Base-by-base conservation (phyloP, 805 yeast genomes). In the Ogataea naganishii region DNA sequence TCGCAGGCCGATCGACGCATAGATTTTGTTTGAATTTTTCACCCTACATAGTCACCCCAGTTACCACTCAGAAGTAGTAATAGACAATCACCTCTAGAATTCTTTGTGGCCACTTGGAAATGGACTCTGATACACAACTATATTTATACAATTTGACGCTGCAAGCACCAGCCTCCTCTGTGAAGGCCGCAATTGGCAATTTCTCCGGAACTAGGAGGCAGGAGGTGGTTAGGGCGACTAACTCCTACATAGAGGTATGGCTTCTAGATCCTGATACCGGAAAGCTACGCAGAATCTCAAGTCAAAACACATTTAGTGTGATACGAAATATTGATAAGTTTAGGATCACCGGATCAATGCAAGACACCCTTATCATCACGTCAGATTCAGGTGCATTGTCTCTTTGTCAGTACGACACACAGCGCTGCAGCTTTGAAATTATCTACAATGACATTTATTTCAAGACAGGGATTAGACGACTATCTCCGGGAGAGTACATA, bases 341-440 rank as follows among this genome's bases (percentile, higher is more conserved):
- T 32, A 65, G 72, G 14, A 49, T 68, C 8, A 61, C 71, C 0
- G 84, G 80, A 0, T 47, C 72, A 0, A 49, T 61, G 0, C 62
- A 58, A 31, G 92, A 84, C 39, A 58, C 59, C 17, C 36, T 88
- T n/a, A 67, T 78, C 6, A 47, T 84, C 3, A 70, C 89, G 0
- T 74, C 92, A 0, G 96, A 88, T 46, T 69, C 94, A 2, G 96
- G 96, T 0, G 72, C 73, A 35, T 38, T 86, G 14, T 69, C 72
- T 32, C 65, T 68, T 34, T 53, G 63, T 20, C 44, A 52, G 3
- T 48, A 47, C 4, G 45, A 58, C n/a, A 40, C 46, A 14, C 50
- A 44, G 27, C 26, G 30, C 3, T 40, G 37, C 10, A 32, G 29
- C 20, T 73, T 75, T 33, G 56, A 46, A 18, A 41, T 60, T 14